Conservation (phyloP, 306 rosid genomes). For the Luffa acutangula region DNA sequence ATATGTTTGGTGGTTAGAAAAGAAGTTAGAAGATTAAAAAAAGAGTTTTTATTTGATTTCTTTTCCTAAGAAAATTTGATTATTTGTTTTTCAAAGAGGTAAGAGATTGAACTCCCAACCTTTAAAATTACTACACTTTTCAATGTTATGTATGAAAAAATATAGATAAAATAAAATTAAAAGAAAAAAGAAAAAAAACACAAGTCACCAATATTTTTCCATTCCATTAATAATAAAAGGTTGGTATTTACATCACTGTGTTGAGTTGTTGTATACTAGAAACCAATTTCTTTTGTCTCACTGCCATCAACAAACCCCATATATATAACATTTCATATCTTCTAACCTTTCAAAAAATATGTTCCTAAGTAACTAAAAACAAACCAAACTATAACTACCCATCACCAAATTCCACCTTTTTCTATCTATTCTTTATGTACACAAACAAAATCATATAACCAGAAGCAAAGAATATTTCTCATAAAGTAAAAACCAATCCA, state of each 20-base stretch:
- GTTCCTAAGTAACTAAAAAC: neutral
- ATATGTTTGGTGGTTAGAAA: too few species aligned
- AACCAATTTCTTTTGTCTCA: neutral
- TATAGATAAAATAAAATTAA: too few species aligned
- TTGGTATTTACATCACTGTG: neutral
- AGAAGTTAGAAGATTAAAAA: too few species aligned
- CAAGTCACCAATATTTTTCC: neutral
- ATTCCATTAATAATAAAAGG: constrained; percentile 1
- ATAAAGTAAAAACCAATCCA: neutral
- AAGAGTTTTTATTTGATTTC: too few species aligned
- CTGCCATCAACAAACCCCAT: neutral
- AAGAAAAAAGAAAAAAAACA: neutral
- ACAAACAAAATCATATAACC: neutral
- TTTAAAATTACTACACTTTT: too few species aligned
- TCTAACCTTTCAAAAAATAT: neutral
- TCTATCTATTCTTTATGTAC: constrained; percentile 37
- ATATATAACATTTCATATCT: neutral
- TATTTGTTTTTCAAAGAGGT: too few species aligned
- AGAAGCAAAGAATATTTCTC: constrained; percentile 9
- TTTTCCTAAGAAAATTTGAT: too few species aligned
- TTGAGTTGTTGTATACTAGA: neutral
- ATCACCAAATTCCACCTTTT: constrained; percentile 37
- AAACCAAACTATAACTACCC: constrained; percentile 25
- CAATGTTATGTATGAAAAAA: too few species aligned
- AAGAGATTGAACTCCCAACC: too few species aligned